Evolutionary conservation across 2,329 filamentous ascomycete genomes (phyloP), one percentile per base, ranked within the genome.

Genomic region (Graphilbum fragrans): DNA sequence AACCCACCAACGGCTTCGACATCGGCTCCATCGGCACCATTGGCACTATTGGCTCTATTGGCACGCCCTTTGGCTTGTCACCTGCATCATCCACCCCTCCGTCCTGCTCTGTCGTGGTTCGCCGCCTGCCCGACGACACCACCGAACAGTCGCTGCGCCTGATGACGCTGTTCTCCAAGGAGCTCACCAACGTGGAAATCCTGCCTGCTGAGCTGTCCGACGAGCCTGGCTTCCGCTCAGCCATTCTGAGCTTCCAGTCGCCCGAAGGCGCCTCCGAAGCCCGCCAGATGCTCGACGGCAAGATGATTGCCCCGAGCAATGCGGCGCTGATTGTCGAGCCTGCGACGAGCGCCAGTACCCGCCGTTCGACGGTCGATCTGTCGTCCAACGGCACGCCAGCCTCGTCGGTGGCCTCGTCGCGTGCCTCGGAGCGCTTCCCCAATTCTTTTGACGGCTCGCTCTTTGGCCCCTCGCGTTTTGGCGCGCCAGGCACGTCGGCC

Each of bases 101-200:
- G 37, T 54, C 58, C 39, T 56, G 62, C 50, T 53, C 65, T 19
- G 61, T 76, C 29, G 53, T 74, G 37, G 72, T 79, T 45, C 69
- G 70, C 40, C 64, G 67, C 47, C 61, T 80, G 12, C 73, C 74
- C 2, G 47, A 62, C 38, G 69, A 70, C 49, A 73, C 68, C 3
- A 67, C 68, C 1, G 67, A 74, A 39, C 67, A 76, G 39, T 64
- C 65, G 20, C 51, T 80, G 39, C 63, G 67, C 37, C 56, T 73
- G 23, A 77, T 79, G 72, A 62, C 74, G 27, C 61, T 75, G 34
- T 77, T 72, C 58, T 74, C 70, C 39, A 65, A 77, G 49, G 72
- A 77, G 31, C 58, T 76, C 12, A 53, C 65, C 31, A 61, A 65
- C 35, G 62, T 72, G 17, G 65, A 76, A 48, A 57, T 78, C 21